These are phyloP conservation scores for Tolypocladium endophyticum DNA, from an alignment of 2,329 filamentous ascomycete genomes.

Conservation along the genomic window DNA sequence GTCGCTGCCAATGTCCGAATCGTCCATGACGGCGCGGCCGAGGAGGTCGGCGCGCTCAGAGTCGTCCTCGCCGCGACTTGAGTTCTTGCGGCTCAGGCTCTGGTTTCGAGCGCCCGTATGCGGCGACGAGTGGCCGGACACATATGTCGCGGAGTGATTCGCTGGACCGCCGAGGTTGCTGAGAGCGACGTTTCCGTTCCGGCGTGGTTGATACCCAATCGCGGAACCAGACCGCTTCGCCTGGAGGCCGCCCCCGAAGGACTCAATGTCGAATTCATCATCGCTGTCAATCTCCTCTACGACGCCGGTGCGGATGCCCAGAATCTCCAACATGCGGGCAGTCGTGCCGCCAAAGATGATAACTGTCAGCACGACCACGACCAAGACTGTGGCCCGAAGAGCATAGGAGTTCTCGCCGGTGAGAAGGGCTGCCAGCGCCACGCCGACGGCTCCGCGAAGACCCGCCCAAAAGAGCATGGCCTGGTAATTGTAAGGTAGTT, in stretches of 20 bases:
- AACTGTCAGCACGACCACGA: constrained; percentile 93
- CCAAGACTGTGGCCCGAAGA: constrained; percentile 86
- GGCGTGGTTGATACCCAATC: constrained; percentile 66
- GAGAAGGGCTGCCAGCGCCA: constrained; percentile 83
- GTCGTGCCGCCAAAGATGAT: constrained; percentile 99
- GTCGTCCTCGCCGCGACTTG: constrained; percentile 29
- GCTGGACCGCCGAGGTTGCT: constrained; percentile 33
- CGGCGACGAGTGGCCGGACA: constrained; percentile 43
- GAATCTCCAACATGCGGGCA: constrained; percentile 91
- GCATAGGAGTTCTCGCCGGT: constrained; percentile 72
- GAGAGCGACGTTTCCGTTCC: constrained; percentile 50
- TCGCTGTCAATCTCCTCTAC: constrained; percentile 96
- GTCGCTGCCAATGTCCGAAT: constrained; percentile 52
- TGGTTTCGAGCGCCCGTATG: constrained; percentile 29
- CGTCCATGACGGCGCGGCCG: constrained; percentile 34
- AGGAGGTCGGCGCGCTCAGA: constrained; percentile 48
- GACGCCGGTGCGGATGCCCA: constrained; percentile 92
- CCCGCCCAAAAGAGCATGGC: constrained; percentile 99
- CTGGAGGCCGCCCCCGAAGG: constrained; percentile 60
- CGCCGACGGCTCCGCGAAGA: constrained; percentile 86
- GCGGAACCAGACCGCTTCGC: constrained; percentile 69
- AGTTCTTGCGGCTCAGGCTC: constrained; percentile 44
- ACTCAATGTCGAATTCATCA: constrained; percentile 95
- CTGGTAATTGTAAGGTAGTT: constrained; percentile 89
- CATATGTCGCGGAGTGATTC: constrained; percentile 32